A percentile compares a stretch with the other conserved stretches of the same genome.
phyloP scores from a whole-genome alignment of 331 rosid species.

The Acacia concinna region DNA sequence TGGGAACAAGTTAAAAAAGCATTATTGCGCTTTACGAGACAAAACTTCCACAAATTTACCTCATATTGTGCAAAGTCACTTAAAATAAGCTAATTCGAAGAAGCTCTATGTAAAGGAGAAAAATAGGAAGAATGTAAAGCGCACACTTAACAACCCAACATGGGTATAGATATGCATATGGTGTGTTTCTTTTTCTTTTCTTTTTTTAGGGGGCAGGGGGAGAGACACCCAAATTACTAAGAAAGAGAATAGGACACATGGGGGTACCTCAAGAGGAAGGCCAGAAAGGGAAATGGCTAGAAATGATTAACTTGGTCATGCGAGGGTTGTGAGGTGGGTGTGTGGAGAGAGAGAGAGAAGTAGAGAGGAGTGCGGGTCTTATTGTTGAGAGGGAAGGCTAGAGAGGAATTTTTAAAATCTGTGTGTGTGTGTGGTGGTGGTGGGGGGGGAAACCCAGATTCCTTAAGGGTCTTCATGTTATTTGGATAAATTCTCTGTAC shows the following conservation, averaged over 20 bases:
- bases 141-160: background rate
- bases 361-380: background rate
- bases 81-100: too few species aligned
- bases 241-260: background rate
- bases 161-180: background rate
- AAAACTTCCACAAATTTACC: background rate
- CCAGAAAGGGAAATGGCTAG: background rate
- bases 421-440: too few species aligned
- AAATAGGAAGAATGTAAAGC: slow-evolving; percentile 6
- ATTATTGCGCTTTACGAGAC: background rate
- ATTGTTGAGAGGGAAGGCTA: background rate
- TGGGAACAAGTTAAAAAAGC: background rate
- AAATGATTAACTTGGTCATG: background rate
- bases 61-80: background rate
- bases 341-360: background rate
- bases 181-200: too few species aligned
- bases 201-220: background rate
- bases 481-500: background rate
- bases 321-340: background rate
- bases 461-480: background rate
- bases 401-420: background rate
- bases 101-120: background rate
- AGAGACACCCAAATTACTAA: background rate
- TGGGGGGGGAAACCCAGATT: too few species aligned
- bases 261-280: background rate